These are phyloP conservation scores for Paraconiothyrium brasiliense DNA, from an alignment of 2,329 filamentous ascomycete species.

Conservation along the genomic window DNA sequence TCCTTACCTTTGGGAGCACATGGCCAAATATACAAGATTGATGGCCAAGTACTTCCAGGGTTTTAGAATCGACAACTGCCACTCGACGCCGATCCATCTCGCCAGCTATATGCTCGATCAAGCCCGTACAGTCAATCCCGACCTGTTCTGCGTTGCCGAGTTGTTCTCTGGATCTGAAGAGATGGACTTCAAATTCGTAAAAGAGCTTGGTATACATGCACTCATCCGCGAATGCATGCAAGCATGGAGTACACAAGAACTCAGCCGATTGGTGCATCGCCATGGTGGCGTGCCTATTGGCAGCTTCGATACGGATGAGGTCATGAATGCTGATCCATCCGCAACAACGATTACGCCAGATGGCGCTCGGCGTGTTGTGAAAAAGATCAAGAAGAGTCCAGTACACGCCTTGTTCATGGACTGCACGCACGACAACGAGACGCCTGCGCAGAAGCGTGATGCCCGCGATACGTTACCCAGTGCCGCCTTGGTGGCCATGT, in stretches of 20 bases:
- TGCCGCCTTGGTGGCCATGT: slow-evolving; percentile 94
- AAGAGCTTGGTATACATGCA: slow-evolving; percentile 87
- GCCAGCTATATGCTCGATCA: slow-evolving; percentile 95
- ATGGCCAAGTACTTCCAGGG: slow-evolving; percentile 96
- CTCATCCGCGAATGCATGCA: slow-evolving; percentile 98
- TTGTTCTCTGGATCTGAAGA: slow-evolving; percentile 95
- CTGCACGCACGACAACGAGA: slow-evolving; percentile 98
- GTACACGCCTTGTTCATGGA: slow-evolving; percentile 98
- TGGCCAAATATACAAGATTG: slow-evolving; percentile 89
- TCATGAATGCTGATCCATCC: slow-evolving; percentile 68
- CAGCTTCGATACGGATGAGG: slow-evolving; percentile 94
- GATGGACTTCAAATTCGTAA: slow-evolving; percentile 95
- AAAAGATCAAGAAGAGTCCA: slow-evolving; percentile 83
- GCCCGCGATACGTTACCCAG: slow-evolving; percentile 94
- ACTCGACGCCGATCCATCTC: slow-evolving; percentile 93
- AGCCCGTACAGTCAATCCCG: slow-evolving; percentile 85
- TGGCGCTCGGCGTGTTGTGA: slow-evolving; percentile 70
- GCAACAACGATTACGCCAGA: slow-evolving; percentile 39
- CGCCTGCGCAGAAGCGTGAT: slow-evolving; percentile 92
- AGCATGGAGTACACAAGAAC: slow-evolving; percentile 91
- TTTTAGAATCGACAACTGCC: slow-evolving; percentile 97
- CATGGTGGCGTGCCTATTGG: slow-evolving; percentile 95
- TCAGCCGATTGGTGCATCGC: slow-evolving; percentile 90
- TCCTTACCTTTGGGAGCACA: slow-evolving; percentile 94
- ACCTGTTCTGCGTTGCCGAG: slow-evolving; percentile 92